Conservation (phyloP, 2,329 filamentous ascomycete species). For the Cercospora sp. region DNA sequence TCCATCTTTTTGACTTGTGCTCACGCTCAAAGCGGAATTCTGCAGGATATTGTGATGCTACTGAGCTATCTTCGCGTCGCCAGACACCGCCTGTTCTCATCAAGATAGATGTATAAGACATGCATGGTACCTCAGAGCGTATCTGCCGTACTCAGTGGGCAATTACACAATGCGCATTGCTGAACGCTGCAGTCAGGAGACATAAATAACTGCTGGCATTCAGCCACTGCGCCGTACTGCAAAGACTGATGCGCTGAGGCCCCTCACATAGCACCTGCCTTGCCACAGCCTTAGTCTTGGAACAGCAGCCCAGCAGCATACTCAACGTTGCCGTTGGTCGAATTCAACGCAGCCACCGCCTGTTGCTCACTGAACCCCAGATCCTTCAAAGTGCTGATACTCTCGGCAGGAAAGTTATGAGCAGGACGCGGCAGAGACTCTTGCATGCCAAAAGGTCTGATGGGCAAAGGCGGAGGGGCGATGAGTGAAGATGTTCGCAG, state of each 20-base stretch:
- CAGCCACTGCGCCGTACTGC: neutral
- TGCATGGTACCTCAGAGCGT: neutral
- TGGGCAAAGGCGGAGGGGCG: constrained; percentile 31
- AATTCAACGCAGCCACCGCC: constrained; percentile 51
- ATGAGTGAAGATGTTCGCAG: constrained; percentile 39
- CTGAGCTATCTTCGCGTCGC: neutral
- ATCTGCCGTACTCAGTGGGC: neutral
- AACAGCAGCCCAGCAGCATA: constrained; percentile 52
- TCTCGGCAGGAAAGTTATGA: constrained; percentile 45
- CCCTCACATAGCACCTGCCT: neutral
- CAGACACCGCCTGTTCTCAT: neutral
- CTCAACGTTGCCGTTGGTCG: constrained; percentile 52
- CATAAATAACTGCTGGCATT: neutral
- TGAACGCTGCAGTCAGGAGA: neutral
- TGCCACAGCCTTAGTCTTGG: constrained; percentile 36
- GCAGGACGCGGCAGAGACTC: constrained; percentile 36
- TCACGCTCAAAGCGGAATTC: neutral
- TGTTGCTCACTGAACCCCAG: constrained; percentile 49
- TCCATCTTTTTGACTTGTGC: neutral
- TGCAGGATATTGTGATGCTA: neutral
- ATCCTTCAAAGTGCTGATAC: constrained; percentile 46
- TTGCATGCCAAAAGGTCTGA: constrained; percentile 35
- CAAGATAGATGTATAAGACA: neutral
- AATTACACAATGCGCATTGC: neutral
- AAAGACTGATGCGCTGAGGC: neutral